Base-by-base conservation (phyloP, 2,329 filamentous ascomycete genomes). In the Xylariaceae sp. region DNA sequence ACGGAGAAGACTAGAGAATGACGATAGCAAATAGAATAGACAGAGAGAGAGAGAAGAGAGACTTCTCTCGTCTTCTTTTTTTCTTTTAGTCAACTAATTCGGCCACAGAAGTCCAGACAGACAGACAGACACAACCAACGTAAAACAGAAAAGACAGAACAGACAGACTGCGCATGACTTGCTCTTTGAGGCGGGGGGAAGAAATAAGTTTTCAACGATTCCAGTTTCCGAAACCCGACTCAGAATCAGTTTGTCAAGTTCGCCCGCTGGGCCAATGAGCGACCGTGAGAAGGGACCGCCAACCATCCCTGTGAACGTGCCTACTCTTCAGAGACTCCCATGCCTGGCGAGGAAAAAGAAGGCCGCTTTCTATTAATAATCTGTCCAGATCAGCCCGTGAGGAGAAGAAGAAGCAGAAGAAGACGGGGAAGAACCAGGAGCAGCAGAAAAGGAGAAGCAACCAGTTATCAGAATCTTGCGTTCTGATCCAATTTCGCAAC, bases 141-240 rank as follows among this genome's bases (percentile, higher is more conserved):
- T 18, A 18, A 18, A 18, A 18, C 44, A 59, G 30, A 41, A 52
- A 17, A 17, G 17, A 17, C 17, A 17, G 17, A 17, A 17, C 17
- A 17, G 18, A 37, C 17, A 30, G 52, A 50, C 34, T 52, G 39
- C 51, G 49, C 55, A 53, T 59, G 58, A 51, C 45, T 53, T 58
- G 13, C 37, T 55, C 61, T 64, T 60, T 64, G 55, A 62, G 47
- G 59, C 55, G 56, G 65, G 66, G 61, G 17, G 58, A 44, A 65
- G 62, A 63, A 66, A 67, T 55, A 65, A 58, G 66, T 69, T 67
- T 69, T 67, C 64, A 66, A 68, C 61, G 54, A 64, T 65, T 70
- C 69, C 61, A 64, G 61, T 62, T 69, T 67, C 71, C 69, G 71
- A 73, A 66, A 73, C 71, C 67, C 67, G 71, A 72, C 67, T 73